Conservation (phyloP, 495 filamentous ascomycete genomes). For the Aspergillus leporis region DNA sequence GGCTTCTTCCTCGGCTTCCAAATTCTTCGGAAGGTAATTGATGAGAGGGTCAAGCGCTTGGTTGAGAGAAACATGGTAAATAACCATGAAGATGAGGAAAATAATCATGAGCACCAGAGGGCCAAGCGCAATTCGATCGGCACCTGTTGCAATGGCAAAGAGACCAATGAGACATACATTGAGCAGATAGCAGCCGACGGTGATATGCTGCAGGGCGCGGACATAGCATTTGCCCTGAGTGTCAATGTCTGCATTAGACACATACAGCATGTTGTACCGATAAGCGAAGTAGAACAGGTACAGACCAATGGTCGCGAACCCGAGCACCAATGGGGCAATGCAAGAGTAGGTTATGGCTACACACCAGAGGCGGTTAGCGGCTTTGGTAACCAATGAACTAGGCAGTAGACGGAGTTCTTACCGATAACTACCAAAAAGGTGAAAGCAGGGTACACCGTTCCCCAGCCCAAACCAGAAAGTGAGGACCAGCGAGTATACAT, state of each 20-base stretch:
- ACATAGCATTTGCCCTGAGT: slow-evolving; percentile 89
- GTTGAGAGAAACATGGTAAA: slow-evolving; percentile 85
- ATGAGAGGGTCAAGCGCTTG: slow-evolving; percentile 75
- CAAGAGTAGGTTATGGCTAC: slow-evolving; percentile 80
- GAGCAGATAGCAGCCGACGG: slow-evolving; percentile 82
- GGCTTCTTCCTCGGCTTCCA: slow-evolving; percentile 64
- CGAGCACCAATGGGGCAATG: slow-evolving; percentile 88
- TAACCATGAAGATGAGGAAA: slow-evolving; percentile 73
- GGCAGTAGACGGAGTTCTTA: slow-evolving; percentile 23
- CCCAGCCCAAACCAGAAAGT: slow-evolving; percentile 73
- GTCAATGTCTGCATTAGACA: slow-evolving; percentile 80
- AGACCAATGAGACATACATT: slow-evolving; percentile 88
- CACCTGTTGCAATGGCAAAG: slow-evolving; percentile 68
- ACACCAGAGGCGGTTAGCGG: not conserved
- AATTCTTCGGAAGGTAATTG: slow-evolving; percentile 73
- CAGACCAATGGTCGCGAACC: slow-evolving; percentile 81
- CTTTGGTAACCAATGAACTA: not conserved
- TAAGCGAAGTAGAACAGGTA: slow-evolving; percentile 90
- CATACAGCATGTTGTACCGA: slow-evolving; percentile 93
- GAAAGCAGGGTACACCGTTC: slow-evolving; percentile 83
- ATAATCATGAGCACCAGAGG: slow-evolving; percentile 82
- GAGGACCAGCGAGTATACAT: slow-evolving; percentile 68
- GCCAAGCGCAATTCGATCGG: slow-evolving; percentile 59
- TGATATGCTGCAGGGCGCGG: slow-evolving; percentile 86
- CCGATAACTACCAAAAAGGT: slow-evolving; percentile 81